Percentiles rank a stretch among this genome's conserved stretches.
These are phyloP conservation scores for Cymbopogon flexuosus DNA, from an alignment of 202 grass and related monocot species.

Conservation along the genomic window DNA sequence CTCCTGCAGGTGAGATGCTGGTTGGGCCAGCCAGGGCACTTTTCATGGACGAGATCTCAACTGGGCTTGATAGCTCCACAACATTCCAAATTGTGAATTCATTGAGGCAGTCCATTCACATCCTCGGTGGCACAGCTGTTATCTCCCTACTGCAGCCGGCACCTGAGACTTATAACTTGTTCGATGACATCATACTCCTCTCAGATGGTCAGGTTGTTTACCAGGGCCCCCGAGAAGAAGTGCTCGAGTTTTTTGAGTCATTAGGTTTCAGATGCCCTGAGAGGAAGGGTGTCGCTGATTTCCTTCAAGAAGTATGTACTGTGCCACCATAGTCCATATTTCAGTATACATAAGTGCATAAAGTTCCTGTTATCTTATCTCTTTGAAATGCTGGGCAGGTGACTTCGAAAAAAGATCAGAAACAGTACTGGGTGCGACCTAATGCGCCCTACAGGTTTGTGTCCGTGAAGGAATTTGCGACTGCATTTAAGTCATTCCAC, in stretches of 20 bases:
- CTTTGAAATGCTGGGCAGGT: constrained; percentile 34
- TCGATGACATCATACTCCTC: constrained; percentile 74
- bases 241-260: too few species aligned
- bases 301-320: too few species aligned
- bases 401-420: constrained; percentile 83
- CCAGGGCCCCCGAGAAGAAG: too few species aligned
- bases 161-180: constrained; percentile 75
- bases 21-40: too few species aligned
- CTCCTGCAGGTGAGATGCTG: too few species aligned
- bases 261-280: too few species aligned
- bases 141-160: constrained; percentile 83
- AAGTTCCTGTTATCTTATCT: too few species aligned
- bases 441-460: constrained; percentile 41
- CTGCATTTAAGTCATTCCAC: constrained; percentile 58
- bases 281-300: too few species aligned
- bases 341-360: too few species aligned
- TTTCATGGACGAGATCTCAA: constrained; percentile 97
- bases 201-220: too few species aligned
- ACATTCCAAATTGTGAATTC: constrained; percentile 85
- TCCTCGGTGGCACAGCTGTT: constrained; percentile 58
- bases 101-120: constrained; percentile 52
- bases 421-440: constrained; percentile 53
- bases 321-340: too few species aligned
- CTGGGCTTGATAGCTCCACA: constrained; percentile 82
- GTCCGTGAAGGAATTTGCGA: constrained; percentile 58